Evolutionary conservation across 768 basidiomycete species (phyloP).

Genomic region (Nevesoporus exiguus): DNA sequence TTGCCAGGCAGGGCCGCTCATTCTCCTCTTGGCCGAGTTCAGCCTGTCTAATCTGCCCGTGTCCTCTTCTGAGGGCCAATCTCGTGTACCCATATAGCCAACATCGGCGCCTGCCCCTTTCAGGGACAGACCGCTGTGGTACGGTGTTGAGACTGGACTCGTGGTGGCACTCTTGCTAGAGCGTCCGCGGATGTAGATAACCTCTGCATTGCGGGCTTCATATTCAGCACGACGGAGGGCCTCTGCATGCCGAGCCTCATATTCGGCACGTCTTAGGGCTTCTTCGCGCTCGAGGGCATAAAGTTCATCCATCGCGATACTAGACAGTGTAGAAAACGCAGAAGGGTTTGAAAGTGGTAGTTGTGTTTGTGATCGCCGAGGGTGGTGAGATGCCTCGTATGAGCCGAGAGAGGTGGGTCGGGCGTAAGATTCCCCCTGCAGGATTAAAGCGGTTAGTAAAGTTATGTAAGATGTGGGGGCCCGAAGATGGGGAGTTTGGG

Average conservation of each 20-base stretch:
- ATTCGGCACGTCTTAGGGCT: constrained; percentile 80
- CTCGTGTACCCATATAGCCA: constrained; percentile 41
- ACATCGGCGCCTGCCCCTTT: constrained; percentile 34
- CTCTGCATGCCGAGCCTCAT: constrained; percentile 73
- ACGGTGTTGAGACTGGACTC: constrained; percentile 53
- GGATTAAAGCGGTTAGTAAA: constrained; percentile 14
- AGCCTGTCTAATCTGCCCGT: constrained; percentile 24
- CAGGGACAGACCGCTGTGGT: constrained; percentile 24
- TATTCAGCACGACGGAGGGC: constrained; percentile 62
- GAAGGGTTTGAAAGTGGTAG: constrained; percentile 34
- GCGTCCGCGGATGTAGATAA: constrained; percentile 34
- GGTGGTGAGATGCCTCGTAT: constrained; percentile 37
- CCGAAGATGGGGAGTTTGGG: constrained; percentile 15
- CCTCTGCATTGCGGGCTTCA: constrained; percentile 50
- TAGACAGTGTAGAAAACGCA: constrained; percentile 67
- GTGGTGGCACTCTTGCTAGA: constrained; percentile 67
- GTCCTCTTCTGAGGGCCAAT: constrained; percentile 31
- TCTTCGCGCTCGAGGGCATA: constrained; percentile 87
- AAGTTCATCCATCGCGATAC: constrained; percentile 83
- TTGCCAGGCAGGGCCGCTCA: constrained; percentile 57
- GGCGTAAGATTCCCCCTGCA: constrained; percentile 55
- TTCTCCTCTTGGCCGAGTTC: constrained; percentile 39
- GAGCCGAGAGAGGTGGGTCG: constrained; percentile 51
- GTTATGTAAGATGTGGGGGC: constrained; percentile 30
- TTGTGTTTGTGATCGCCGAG: constrained; percentile 28